Percentiles rank a stretch among this genome's conserved stretches.
Evolutionary conservation across 75 land plant genomes (phyloP).

Genomic region (Sequoia sempervirens): DNA sequence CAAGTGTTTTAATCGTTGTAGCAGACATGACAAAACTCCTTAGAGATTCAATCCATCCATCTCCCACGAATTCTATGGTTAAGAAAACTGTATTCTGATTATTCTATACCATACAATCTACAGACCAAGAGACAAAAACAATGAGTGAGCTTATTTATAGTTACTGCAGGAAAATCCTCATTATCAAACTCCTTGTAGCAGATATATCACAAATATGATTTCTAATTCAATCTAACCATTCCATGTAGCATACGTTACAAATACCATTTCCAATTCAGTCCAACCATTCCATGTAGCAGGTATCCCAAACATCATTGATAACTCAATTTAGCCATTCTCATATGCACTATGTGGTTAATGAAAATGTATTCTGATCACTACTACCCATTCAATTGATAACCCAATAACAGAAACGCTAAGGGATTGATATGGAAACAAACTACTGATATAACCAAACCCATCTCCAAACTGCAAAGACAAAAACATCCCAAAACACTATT

Average conservation of each 20-base stretch:
- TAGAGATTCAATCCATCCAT: background rate
- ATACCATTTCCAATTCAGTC: background rate
- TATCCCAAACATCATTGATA: background rate
- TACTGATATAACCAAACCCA: background rate
- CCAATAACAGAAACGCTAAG: background rate
- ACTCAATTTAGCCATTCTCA: background rate
- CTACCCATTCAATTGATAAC: background rate
- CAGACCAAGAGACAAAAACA: background rate
- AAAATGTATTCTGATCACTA: background rate
- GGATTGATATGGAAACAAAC: background rate
- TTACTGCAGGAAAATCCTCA: too few relatives aligned
- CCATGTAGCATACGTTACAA: background rate
- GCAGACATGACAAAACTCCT: background rate
- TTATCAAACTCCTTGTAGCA: background rate
- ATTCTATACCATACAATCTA: background rate
- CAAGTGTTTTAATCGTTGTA: background rate
- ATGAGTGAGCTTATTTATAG: background rate
- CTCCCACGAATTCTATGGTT: background rate
- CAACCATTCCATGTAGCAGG: background rate
- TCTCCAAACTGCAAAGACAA: background rate
- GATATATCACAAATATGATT: background rate
- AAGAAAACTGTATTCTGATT: background rate
- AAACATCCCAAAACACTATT: background rate
- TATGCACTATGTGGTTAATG: background rate
- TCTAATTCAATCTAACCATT: background rate